Percentiles rank a stretch among this genome's conserved stretches.
Conservation (phyloP, 345 rosid genomes). For the Bretschneidera sinensis region DNA sequence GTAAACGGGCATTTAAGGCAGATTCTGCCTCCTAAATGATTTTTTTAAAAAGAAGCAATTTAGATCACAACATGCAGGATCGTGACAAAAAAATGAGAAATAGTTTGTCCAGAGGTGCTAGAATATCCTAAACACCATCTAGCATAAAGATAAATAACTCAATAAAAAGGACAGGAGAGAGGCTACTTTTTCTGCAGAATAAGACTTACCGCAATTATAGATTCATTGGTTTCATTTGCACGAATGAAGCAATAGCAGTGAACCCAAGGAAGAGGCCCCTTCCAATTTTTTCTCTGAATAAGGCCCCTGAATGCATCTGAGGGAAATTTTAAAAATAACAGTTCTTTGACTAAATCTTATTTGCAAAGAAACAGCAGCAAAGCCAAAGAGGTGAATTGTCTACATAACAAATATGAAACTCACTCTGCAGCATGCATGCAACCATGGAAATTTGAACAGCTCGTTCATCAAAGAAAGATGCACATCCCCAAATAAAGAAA, state of each 20-base stretch:
- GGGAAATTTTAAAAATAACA: neutral
- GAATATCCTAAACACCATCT: neutral
- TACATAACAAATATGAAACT: neutral
- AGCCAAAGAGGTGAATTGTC: neutral
- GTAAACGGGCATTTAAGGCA: conserved; percentile 52
- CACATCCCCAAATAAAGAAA: neutral
- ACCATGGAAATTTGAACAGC: neutral
- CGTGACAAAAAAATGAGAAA: neutral
- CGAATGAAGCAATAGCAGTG: conserved; percentile 94
- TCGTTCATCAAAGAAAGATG: neutral
- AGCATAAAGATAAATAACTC: neutral
- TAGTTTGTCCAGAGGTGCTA: neutral
- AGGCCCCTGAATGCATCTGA: conserved; percentile 74
- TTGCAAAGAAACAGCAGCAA: neutral
- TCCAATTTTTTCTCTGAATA: conserved; percentile 59
- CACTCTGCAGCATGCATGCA: neutral
- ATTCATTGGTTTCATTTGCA: conserved; percentile 68
- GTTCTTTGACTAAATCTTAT: conserved; percentile 4
- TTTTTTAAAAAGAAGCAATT: conserved; percentile 1
- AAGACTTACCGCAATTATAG: conserved; percentile 50
- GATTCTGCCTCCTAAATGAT: conserved; percentile 61
- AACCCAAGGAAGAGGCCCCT: conserved; percentile 65
- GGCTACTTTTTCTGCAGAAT: neutral
- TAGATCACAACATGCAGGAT: neutral
- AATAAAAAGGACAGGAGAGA: neutral